phyloP scores from a whole-genome alignment of 148 eudicot species.

The Chenopodium berlandieri region DNA sequence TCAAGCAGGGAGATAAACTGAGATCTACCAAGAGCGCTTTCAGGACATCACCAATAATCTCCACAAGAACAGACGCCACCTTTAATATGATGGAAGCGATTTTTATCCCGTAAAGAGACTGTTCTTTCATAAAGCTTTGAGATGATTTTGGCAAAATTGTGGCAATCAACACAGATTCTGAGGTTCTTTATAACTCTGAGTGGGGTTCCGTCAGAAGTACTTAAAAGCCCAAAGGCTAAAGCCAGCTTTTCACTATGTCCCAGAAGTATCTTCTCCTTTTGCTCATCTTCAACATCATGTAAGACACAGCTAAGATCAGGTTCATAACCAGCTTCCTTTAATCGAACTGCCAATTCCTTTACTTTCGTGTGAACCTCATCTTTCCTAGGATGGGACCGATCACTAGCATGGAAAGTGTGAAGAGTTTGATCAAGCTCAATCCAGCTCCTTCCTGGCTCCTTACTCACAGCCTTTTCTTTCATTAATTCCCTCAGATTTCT shows the following conservation, averaged over 20 bases:
- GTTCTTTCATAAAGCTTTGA: constrained; percentile 53
- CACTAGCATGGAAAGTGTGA: constrained; percentile 72
- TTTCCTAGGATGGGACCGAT: constrained; percentile 55
- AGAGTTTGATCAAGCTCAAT: constrained; percentile 63
- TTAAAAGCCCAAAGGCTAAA: constrained; percentile 59
- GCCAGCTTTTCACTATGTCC: constrained; percentile 84
- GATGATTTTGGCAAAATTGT: constrained; percentile 71
- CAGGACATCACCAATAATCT: constrained; percentile 61
- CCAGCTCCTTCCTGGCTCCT: constrained; percentile 91
- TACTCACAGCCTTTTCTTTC: constrained; percentile 55
- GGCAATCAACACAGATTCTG: constrained; percentile 82
- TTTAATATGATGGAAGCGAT: constrained; percentile 65
- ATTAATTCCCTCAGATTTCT: constrained; percentile 56
- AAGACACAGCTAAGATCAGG: constrained; percentile 71
- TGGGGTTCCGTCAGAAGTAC: constrained; percentile 41
- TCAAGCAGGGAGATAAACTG: neutral
- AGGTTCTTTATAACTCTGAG: constrained; percentile 76
- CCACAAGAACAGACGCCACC: constrained; percentile 72
- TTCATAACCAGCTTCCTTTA: constrained; percentile 66
- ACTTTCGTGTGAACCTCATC: constrained; percentile 60
- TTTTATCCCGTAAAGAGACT: constrained; percentile 60
- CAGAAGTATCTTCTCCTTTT: constrained; percentile 73
- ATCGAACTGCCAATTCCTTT: constrained; percentile 44
- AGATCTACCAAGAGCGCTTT: neutral
- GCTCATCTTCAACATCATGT: constrained; percentile 80